Evolutionary conservation across 345 rosid species (phyloP).

Genomic region (Rhodomyrtus tomentosa): DNA sequence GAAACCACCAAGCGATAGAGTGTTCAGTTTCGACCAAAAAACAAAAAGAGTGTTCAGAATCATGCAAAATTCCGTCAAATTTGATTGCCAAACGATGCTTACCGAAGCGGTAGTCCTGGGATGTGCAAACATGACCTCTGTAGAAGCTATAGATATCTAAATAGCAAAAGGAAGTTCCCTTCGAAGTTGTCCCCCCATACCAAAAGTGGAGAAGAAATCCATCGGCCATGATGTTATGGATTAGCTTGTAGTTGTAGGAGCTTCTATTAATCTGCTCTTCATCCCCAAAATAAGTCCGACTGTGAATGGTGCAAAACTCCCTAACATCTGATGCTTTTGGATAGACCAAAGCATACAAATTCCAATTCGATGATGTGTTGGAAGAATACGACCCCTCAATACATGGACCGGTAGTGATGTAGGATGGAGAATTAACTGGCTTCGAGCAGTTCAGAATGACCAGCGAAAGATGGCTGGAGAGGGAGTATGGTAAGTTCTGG

Average conservation of each 20-base stretch:
- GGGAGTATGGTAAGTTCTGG: too few relatives aligned
- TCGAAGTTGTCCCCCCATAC: too few relatives aligned
- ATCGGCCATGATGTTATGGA: not conserved
- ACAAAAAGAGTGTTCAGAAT: too few relatives aligned
- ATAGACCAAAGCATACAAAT: not conserved
- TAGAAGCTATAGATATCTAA: not conserved
- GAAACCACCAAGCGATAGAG: too few relatives aligned
- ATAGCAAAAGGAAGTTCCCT: fast-evolving
- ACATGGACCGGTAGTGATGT: not conserved
- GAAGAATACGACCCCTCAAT: not conserved
- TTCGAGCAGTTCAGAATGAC: too few relatives aligned
- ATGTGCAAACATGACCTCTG: fast-evolving
- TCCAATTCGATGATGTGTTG: not conserved
- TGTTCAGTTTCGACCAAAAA: too few relatives aligned
- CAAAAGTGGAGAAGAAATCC: not conserved
- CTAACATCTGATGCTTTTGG: not conserved
- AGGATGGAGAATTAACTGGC: too few relatives aligned
- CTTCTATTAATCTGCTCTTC: not conserved
- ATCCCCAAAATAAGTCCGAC: not conserved
- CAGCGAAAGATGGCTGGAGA: too few relatives aligned
- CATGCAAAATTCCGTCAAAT: not conserved
- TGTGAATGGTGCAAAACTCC: not conserved
- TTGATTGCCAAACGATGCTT: not conserved
- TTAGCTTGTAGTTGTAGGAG: not conserved
- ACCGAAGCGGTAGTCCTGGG: fast-evolving